Evolutionary conservation across 371 early-diverging fungal species (phyloP).

Genomic region (Nematocida homosporus): DNA sequence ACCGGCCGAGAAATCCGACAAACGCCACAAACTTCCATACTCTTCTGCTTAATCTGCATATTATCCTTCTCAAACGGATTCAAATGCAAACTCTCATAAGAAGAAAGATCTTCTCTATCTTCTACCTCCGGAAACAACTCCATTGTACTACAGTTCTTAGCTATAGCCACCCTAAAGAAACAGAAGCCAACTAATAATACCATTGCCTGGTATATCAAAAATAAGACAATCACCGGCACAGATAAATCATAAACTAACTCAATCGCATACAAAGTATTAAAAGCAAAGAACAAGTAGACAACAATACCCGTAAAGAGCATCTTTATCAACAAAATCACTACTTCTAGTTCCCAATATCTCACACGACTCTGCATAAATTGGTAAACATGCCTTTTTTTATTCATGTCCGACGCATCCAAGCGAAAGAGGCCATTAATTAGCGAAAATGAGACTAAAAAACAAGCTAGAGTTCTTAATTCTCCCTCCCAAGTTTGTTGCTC

Average conservation of each 20-base stretch:
- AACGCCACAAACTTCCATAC: constrained; percentile 62
- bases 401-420: constrained; percentile 27
- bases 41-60: constrained; percentile 44
- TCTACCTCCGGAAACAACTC: constrained; percentile 46
- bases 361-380: constrained; percentile 4
- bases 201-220: constrained; percentile 18
- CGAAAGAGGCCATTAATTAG: constrained; percentile 21
- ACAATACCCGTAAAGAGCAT: neutral
- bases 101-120: constrained; percentile 9
- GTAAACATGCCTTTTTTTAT: constrained; percentile 53
- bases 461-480: no score
- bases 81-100: constrained; percentile 45
- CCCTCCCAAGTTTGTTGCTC: constrained; percentile 39
- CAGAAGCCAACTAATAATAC: constrained; percentile 50
- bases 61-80: constrained; percentile 66
- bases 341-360: neutral
- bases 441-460: constrained; percentile 9
- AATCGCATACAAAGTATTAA: constrained; percentile 29
- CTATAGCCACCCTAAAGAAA: constrained; percentile 37
- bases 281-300: constrained; percentile 44
- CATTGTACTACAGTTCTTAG: constrained; percentile 52
- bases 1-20: constrained; percentile 69
- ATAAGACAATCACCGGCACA: constrained; percentile 3
- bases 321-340: neutral
- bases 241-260: constrained; percentile 2